phyloP scores from a whole-genome alignment of 768 basidiomycete species.

The Mrakia blollopis region DNA sequence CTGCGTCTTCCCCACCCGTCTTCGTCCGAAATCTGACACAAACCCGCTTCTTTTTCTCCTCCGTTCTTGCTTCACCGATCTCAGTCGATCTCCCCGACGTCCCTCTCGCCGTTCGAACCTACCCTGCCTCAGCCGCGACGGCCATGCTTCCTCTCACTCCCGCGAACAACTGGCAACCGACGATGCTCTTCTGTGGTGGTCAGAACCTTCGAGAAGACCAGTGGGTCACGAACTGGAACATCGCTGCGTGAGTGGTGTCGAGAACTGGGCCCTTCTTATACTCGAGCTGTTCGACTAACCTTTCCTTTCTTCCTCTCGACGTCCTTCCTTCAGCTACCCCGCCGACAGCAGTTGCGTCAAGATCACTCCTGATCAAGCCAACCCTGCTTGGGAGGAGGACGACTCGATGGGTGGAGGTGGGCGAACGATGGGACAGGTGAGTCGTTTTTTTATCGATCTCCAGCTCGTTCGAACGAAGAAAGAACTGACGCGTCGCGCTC shows the following conservation, averaged over 20 bases:
- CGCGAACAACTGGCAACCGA: slow-evolving; percentile 77
- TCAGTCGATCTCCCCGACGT: slow-evolving; percentile 23
- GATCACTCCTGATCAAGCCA: slow-evolving; percentile 75
- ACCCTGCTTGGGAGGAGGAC: slow-evolving; percentile 58
- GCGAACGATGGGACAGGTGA: slow-evolving; percentile 82
- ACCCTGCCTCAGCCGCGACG: slow-evolving; percentile 80
- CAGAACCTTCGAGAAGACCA: slow-evolving; percentile 58
- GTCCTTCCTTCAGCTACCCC: slow-evolving; percentile 21
- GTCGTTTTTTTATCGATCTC: no score
- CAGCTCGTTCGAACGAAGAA: no score
- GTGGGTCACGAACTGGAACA: slow-evolving; percentile 44
- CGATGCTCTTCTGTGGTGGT: slow-evolving; percentile 87
- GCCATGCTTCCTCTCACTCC: slow-evolving; percentile 84
- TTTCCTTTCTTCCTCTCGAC: no score
- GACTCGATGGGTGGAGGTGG: slow-evolving; percentile 65
- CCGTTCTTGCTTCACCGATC: no score
- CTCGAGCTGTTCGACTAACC: no score
- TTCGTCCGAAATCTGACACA: no score
- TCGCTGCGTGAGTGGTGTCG: slow-evolving; percentile 41
- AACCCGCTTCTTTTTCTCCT: not conserved
- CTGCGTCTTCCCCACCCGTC: no score
- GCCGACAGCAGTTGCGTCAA: slow-evolving; percentile 59
- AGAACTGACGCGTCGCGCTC: not conserved
- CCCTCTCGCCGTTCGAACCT: slow-evolving; percentile 63
- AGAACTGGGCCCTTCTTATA: no score